Evolutionary conservation across 495 filamentous ascomycete species (phyloP).

Genomic region (Penicillium maclennaniae): DNA sequence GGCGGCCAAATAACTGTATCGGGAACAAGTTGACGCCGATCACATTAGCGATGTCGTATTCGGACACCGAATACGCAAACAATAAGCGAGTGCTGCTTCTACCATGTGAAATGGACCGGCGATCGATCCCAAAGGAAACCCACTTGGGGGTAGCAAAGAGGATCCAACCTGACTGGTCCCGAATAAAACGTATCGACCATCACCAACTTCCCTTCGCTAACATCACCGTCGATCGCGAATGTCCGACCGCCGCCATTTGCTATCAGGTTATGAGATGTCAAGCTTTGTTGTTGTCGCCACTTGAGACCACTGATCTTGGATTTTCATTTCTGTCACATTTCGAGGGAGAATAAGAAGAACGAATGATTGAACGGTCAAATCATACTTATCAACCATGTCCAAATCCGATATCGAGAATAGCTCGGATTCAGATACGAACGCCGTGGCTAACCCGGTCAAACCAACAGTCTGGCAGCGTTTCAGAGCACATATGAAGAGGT

Average conservation of each 20-base stretch:
- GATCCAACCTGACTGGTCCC: not conserved
- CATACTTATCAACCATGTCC: conserved; percentile 16
- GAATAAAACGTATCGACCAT: not conserved
- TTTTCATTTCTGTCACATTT: not conserved
- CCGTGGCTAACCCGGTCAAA: conserved; percentile 3
- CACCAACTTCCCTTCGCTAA: not conserved
- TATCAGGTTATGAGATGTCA: not conserved
- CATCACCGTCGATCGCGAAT: not conserved
- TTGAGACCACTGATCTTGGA: not conserved
- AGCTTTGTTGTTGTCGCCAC: not conserved
- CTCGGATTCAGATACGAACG: conserved; percentile 15
- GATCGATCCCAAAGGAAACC: not conserved
- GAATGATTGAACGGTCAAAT: not conserved
- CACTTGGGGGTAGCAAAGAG: not conserved
- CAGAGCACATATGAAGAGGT: conserved; percentile 27
- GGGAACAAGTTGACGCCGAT: not conserved
- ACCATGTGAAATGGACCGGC: conserved; percentile 1
- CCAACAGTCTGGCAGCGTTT: conserved; percentile 24
- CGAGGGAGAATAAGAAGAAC: not conserved
- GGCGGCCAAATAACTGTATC: not conserved
- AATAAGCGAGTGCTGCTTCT: not conserved
- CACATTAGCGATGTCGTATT: conserved; percentile 1
- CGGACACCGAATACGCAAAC: conserved; percentile 1
- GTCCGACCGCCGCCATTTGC: too few relatives aligned
- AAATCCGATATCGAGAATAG: conserved; percentile 19